Evolutionary conservation across 345 rosid species (phyloP).

Genomic region (Ceriops decandra): DNA sequence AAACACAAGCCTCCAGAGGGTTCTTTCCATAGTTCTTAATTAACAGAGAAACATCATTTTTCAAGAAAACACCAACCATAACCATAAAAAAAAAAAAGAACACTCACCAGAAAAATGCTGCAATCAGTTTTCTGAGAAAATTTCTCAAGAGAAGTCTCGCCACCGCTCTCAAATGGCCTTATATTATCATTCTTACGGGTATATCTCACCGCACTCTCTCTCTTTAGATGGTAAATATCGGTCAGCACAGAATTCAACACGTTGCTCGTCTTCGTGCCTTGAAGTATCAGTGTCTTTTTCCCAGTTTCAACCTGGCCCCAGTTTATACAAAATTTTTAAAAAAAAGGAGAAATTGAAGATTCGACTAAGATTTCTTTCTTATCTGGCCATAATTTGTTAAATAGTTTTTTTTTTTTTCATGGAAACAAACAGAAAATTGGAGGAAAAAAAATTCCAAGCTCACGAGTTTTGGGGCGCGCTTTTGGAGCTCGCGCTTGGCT

Average conservation of each 20-base stretch:
- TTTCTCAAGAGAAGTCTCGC: slow-evolving; percentile 88
- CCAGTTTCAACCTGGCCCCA: slow-evolving; percentile 70
- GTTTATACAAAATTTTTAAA: background rate
- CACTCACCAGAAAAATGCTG: slow-evolving; percentile 78
- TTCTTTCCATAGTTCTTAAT: no score
- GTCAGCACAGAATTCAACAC: slow-evolving; percentile 58
- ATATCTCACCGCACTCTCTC: slow-evolving; percentile 61
- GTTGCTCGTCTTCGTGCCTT: slow-evolving; percentile 81
- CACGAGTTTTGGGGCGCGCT: slow-evolving; percentile 81
- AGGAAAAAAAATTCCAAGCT: slow-evolving; percentile 7
- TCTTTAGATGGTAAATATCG: slow-evolving; percentile 72
- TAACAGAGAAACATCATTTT: no score
- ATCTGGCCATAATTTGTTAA: no score
- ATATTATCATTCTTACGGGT: slow-evolving; percentile 89
- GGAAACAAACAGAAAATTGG: slow-evolving; percentile 18
- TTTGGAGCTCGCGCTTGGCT: slow-evolving; percentile 60
- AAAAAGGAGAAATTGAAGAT: background rate
- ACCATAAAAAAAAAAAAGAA: background rate
- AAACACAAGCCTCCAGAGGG: no score
- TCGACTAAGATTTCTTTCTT: no score
- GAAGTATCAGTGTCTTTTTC: slow-evolving; percentile 89
- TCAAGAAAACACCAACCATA: no score
- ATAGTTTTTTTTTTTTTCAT: background rate
- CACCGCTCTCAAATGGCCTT: slow-evolving; percentile 90
- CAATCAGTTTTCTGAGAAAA: slow-evolving; percentile 91